Evolutionary conservation across 208 protist species (phyloP), one percentile per base, ranked within the genome.

Genomic region (Leishmania amazonensis): DNA sequence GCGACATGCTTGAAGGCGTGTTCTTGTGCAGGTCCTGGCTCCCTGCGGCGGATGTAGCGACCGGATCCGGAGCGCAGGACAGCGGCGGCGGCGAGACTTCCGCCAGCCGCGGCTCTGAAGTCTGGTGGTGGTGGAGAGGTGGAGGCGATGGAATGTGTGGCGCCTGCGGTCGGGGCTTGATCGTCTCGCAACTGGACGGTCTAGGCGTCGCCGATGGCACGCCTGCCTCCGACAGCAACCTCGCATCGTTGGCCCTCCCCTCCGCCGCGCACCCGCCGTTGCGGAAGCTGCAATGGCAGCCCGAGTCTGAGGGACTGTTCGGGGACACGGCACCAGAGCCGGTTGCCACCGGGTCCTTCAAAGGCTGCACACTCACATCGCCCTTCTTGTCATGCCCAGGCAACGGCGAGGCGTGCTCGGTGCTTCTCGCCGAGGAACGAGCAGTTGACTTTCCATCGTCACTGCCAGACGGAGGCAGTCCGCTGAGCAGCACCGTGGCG

Each of bases 401-500:
- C 8, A 11, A 8, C 13, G 45, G 31, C 17, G 57, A 11, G 15
- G 38, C 19, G 4, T 54, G 7, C 40, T 28, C 15, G 24, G 9
- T 68, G 40, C 21, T 58, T 11, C 31, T 65, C 40, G 40, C 15
- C 62, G 53, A 72, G 2, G 35, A 40, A 35, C 28, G 7, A 8
- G 13, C 45, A 49, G 40, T 3, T 21, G 42, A 31, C 19, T 68
- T 62, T 1, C 40, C 45, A 53, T 78, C 62, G 11, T 42, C 80
- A 54, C 17, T n/a, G 13, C 3, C 3, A n/a, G 51, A 53, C 11
- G 60, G 45, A 17, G 65, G 57, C 42, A 54, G 8, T 58, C 31
- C 80, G 40, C 72, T 78, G n/a, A 79, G 19, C 40, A 78, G 2
- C 9, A 71, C 40, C n/a, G 38, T 78, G 38, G 82, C 65, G 72